Percentiles rank a stretch among this genome's conserved stretches.
phyloP scores from a whole-genome alignment of 352 stramenopile genomes.

The Pythium volutum region DNA sequence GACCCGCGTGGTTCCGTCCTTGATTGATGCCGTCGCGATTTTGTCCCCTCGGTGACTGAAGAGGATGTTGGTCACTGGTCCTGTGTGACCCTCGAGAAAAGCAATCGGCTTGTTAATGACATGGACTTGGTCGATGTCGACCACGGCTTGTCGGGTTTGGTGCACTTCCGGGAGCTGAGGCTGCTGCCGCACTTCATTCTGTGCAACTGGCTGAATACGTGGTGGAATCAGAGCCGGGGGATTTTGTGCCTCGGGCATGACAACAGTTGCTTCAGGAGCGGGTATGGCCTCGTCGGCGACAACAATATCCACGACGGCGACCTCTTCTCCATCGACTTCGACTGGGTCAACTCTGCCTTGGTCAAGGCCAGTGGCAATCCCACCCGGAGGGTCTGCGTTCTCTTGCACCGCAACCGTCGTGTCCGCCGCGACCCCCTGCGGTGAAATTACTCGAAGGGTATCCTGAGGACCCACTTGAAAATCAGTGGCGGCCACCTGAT shows the following conservation, averaged over 20 bases:
- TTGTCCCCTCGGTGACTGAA: conserved; percentile 83
- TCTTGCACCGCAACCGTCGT: not conserved
- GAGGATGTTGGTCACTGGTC: conserved; percentile 86
- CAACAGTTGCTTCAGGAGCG: not conserved
- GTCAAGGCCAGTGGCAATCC: not conserved
- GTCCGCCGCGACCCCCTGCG: not conserved
- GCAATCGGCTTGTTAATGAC: conserved; percentile 28
- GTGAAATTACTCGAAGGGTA: not conserved
- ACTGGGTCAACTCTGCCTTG: not conserved
- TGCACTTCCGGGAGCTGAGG: conserved; percentile 22
- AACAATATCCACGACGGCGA: not conserved
- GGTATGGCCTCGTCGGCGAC: not conserved
- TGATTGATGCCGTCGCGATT: conserved; percentile 87
- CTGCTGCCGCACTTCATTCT: conserved; percentile 14
- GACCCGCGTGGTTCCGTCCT: conserved; percentile 66
- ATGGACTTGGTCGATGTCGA: conserved; percentile 21
- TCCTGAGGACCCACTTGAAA: conserved; percentile 18
- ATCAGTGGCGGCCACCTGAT: conserved; percentile 13
- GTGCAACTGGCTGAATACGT: not conserved
- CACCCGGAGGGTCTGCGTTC: not conserved
- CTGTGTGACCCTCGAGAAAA: conserved; percentile 71
- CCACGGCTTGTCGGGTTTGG: conserved; percentile 8
- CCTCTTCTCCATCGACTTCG: not conserved
- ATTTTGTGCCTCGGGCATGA: not conserved
- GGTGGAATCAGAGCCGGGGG: not conserved